phyloP scores from a whole-genome alignment of 352 stramenopile species.

The Phytophthora fragariaefolia region DNA sequence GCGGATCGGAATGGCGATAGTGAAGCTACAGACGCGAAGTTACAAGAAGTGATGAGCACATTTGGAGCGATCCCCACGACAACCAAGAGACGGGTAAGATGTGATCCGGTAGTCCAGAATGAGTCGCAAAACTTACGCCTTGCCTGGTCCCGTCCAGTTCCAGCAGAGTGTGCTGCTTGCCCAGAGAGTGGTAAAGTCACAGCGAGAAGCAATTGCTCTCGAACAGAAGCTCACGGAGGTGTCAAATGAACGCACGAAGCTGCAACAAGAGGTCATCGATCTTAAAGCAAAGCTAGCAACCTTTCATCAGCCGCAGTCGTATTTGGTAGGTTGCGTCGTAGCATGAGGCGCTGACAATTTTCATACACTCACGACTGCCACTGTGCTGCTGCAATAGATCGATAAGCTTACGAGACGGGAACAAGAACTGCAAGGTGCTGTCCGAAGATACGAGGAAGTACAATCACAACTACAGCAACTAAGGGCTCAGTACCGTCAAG shows the following conservation, averaged over 20 bases:
- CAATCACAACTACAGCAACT: conserved; percentile 54
- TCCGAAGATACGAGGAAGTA: conserved; percentile 29
- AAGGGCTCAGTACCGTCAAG: conserved; percentile 48
- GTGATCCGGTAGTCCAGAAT: background rate
- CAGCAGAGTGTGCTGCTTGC: conserved; percentile 75
- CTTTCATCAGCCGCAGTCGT: conserved; percentile 78
- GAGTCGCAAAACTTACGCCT: background rate
- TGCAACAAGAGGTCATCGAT: conserved; percentile 40
- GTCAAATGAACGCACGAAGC: conserved; percentile 29
- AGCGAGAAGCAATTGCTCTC: conserved; percentile 56
- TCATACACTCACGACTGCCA: background rate
- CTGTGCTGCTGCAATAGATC: conserved; percentile 42
- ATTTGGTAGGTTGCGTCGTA: conserved; percentile 51
- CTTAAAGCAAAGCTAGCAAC: conserved; percentile 50
- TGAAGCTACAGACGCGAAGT: conserved; percentile 9
- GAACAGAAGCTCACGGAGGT: conserved; percentile 47
- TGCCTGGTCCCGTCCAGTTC: conserved; percentile 46
- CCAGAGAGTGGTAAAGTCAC: conserved; percentile 72
- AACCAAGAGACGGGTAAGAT: conserved; percentile 65
- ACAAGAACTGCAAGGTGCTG: conserved; percentile 46
- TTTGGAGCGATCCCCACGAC: conserved; percentile 73
- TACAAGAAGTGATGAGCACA: conserved; percentile 61
- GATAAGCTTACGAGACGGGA: conserved; percentile 64
- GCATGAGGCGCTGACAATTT: background rate
- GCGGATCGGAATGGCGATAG: background rate